These are phyloP conservation scores for Cicer arietinum DNA, from an alignment of 306 rosid genomes.

Conservation along the genomic window DNA sequence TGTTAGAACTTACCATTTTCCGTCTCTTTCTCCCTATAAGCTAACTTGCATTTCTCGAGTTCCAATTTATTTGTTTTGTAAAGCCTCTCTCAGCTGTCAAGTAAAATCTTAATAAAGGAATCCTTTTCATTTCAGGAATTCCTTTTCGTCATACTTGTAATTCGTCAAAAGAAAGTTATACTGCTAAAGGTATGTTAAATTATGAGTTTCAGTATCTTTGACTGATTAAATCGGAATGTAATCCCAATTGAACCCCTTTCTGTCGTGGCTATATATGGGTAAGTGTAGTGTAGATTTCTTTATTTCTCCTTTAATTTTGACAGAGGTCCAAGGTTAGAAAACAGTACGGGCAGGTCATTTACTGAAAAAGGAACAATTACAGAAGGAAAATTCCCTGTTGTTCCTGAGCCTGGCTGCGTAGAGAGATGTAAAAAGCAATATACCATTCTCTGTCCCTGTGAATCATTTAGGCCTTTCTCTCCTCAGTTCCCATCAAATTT, in stretches of 20 bases:
- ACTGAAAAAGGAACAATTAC: conserved; percentile 8
- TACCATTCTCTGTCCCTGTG: not conserved
- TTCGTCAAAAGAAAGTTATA: conserved; percentile 83
- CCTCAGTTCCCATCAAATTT: conserved; percentile 8
- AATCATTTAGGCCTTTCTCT: conserved; percentile 27
- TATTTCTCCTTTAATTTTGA: not conserved
- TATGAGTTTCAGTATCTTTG: conserved; percentile 46
- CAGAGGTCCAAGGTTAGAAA: not conserved
- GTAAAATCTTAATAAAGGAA: conserved; percentile 60
- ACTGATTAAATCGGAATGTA: conserved; percentile 40
- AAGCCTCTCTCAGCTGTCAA: conserved; percentile 44
- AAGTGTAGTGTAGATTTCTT: conserved; percentile 2
- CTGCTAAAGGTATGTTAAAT: conserved; percentile 84
- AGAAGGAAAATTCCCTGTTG: not conserved
- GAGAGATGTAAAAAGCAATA: not conserved
- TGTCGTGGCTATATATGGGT: conserved; percentile 33
- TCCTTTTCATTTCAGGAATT: conserved; percentile 86
- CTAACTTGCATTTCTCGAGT: conserved; percentile 47
- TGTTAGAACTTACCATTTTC: conserved; percentile 36
- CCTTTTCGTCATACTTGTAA: conserved; percentile 79
- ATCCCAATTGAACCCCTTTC: conserved; percentile 28
- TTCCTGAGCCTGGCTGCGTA: conserved; percentile 21
- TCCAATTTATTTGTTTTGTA: conserved; percentile 51
- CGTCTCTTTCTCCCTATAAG: conserved; percentile 40
- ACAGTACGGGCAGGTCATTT: conserved; percentile 1